Evolutionary conservation across 1,139 yeast species (phyloP), one percentile per base, ranked within the genome.

Genomic region (Taphrina deformans): DNA sequence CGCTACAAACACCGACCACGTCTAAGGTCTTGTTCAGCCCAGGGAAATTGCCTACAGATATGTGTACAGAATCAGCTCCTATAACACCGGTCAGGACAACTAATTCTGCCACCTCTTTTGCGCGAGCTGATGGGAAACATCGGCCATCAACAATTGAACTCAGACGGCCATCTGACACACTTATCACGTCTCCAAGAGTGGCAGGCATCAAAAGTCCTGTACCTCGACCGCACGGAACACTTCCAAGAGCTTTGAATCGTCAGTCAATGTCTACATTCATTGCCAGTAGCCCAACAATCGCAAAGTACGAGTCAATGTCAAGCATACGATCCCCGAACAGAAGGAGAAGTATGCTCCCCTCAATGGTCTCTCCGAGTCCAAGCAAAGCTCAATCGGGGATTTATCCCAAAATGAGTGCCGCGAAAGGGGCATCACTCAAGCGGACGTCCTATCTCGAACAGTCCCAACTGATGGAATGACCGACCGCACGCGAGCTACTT

Each of bases 261-360:
- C 48, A 44, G 27, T 44, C 48, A 10, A 44, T 44, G 27, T 44
- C 48, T 6, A 21, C 48, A 2, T 21, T 44, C 27, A 21, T 44
- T n/a, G 27, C 48, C n/a, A 44, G 48, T 23, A 44, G 48, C 27
- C 48, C 48, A 44, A 9, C 48, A 3, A 10, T 23, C 1, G 48
- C 48, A 18, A 44, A 44, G 26, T 44, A 44, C n/a, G 48, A 44
- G 21, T 21, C 24, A 21, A 44, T 44, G 48, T 3, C 48, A 18
- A 44, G 48, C 27, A 44, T 21, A 44, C 48, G 48, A 12, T 44
- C 48, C n/a, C 48, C 48, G 5, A 6, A 44, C 27, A 21, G 48
- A 44, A 26, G 48, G 7, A 18, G 48, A 44, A 44, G 48, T 44
- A 44, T 44, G 48, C 48, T 44, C 7, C 48, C 48, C 10, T 44